Percentiles rank a stretch among this genome's conserved stretches.
phyloP scores from a whole-genome alignment of 192 early-diverging fungal species.

The Coemansia sp. region DNA sequence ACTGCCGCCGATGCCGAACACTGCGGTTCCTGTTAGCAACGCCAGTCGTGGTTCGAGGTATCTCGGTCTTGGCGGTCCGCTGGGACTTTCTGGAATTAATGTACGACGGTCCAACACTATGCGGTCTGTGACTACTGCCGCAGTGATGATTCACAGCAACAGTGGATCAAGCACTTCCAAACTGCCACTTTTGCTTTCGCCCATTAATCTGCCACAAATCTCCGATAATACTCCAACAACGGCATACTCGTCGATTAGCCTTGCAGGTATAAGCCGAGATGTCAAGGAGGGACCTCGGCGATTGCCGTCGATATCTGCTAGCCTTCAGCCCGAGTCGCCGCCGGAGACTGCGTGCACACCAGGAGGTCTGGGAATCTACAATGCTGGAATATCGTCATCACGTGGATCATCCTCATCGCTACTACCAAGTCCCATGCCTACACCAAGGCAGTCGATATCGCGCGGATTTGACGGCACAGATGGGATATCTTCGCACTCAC shows the following conservation, averaged over 20 bases:
- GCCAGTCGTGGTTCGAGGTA: slow-evolving; percentile 14
- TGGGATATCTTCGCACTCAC: not conserved
- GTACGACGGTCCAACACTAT: slow-evolving; percentile 28
- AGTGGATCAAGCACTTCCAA: not conserved
- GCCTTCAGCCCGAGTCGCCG: slow-evolving; percentile 20
- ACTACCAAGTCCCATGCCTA: slow-evolving; percentile 45
- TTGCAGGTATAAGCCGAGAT: slow-evolving; percentile 39
- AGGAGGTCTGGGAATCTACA: slow-evolving; percentile 41
- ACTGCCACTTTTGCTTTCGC: slow-evolving; percentile 48
- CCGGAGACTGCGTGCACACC: slow-evolving; percentile 17
- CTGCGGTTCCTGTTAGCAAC: slow-evolving; percentile 1
- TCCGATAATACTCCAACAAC: not conserved
- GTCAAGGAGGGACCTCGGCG: slow-evolving; percentile 48
- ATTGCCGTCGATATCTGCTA: slow-evolving; percentile 46
- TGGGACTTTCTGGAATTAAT: slow-evolving; percentile 13
- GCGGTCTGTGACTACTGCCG: slow-evolving; percentile 40
- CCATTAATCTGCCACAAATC: slow-evolving; percentile 13
- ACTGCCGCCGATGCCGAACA: slow-evolving; percentile 8
- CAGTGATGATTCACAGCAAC: slow-evolving; percentile 24
- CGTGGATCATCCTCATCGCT: slow-evolving; percentile 7
- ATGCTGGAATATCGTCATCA: not conserved
- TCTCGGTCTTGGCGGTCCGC: slow-evolving; percentile 40
- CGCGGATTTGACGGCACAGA: slow-evolving; percentile 28
- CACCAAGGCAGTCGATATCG: slow-evolving; percentile 32
- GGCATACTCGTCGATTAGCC: slow-evolving; percentile 12